A percentile compares a stretch with the other conserved stretches of the same genome.
These are phyloP conservation scores for Citrus australasica DNA, from an alignment of 345 rosid species.

Conservation along the genomic window DNA sequence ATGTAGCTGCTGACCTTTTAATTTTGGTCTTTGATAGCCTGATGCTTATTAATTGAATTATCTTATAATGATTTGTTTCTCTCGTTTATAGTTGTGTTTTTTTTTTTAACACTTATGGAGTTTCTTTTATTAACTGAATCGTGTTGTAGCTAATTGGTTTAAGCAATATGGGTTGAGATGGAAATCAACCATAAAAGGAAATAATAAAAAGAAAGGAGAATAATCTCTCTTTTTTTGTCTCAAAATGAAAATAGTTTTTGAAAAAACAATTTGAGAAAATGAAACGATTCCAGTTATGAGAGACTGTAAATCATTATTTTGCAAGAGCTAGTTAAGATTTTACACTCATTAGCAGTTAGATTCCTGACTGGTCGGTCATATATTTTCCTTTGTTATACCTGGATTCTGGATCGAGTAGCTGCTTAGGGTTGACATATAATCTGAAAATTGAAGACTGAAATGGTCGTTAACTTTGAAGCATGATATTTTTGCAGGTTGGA, in stretches of 20 bases:
- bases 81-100: not conserved
- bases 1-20: too few species aligned
- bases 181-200: not conserved
- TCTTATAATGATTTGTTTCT: not conserved
- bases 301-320: too few species aligned
- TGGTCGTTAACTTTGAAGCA: slow-evolving; percentile 14
- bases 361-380: too few species aligned
- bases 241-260: not conserved
- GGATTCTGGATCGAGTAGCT: too few species aligned
- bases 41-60: not conserved
- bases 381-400: not conserved
- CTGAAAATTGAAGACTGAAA: not conserved
- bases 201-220: not conserved
- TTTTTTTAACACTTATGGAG: not conserved
- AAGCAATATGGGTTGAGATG: not conserved
- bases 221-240: not conserved
- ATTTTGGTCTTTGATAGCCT: not conserved
- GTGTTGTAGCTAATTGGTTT: not conserved
- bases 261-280: not conserved
- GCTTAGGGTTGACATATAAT: not conserved
- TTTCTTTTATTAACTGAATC: not conserved
- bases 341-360: not conserved
- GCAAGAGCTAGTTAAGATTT: not conserved
- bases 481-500: slow-evolving; percentile 6
- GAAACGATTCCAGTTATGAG: not conserved